Percentiles rank a stretch among this genome's conserved stretches.
Evolutionary conservation across 306 rosid species (phyloP).

Genomic region (Ormosia semicastrata): DNA sequence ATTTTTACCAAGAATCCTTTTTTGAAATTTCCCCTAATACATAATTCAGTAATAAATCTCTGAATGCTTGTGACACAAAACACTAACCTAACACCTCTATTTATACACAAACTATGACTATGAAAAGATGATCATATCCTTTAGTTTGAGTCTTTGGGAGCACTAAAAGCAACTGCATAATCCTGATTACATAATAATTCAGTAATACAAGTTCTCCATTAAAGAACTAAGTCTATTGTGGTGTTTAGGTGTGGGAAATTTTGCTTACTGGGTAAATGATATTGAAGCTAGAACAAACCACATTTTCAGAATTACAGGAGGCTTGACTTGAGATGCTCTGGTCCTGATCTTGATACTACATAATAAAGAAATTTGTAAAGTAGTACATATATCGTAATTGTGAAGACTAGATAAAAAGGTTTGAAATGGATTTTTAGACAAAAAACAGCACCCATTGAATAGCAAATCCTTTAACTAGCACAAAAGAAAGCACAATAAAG

Average conservation of each 20-base stretch:
- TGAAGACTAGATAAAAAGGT: not conserved
- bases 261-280: slow-evolving; percentile 15
- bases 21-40: not conserved
- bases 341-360: slow-evolving; percentile 65
- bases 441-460: not conserved
- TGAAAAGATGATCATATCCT: not conserved
- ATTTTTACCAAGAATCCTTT: not conserved
- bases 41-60: not conserved
- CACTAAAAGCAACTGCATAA: not conserved
- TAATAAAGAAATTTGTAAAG: not conserved
- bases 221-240: not conserved
- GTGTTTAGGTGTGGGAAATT: not conserved
- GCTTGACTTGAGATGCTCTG: slow-evolving; percentile 53
- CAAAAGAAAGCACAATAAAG: slow-evolving; percentile 10
- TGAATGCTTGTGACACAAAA: not conserved
- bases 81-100: not conserved
- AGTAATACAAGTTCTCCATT: slow-evolving; percentile 18
- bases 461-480: slow-evolving; percentile 18
- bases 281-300: slow-evolving; percentile 49
- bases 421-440: too few relatives aligned
- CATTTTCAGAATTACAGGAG: slow-evolving; percentile 42
- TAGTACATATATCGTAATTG: slow-evolving; percentile 12
- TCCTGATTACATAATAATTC: not conserved
- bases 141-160: not conserved
- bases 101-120: not conserved